Conservation (phyloP, 495 filamentous ascomycete genomes). For the Podospora conica region DNA sequence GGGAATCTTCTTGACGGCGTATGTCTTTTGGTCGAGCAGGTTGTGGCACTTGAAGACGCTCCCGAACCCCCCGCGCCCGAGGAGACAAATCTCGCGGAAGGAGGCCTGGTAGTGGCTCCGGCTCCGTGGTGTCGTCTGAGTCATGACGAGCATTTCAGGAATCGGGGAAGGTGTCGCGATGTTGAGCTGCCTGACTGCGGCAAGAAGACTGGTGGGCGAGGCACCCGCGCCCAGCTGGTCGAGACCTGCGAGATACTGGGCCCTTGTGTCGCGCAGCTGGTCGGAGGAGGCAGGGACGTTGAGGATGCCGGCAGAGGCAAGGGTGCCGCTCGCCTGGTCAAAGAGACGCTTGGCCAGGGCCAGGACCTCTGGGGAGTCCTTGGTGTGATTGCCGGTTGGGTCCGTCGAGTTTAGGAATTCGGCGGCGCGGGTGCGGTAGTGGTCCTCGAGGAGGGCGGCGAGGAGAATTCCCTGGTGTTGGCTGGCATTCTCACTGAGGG, state of each 20-base stretch:
- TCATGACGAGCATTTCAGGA: background rate
- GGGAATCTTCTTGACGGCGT: slow-evolving; percentile 9
- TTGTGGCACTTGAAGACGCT: slow-evolving; percentile 9
- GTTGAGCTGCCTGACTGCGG: slow-evolving; percentile 1
- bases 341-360: background rate
- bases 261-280: slow-evolving; percentile 3
- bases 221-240: slow-evolving; percentile 4
- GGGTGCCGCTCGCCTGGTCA: background rate
- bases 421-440: slow-evolving; percentile 6
- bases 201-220: background rate
- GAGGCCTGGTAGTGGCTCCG: slow-evolving; percentile 3
- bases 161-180: background rate
- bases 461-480: slow-evolving; percentile 6
- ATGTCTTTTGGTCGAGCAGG: slow-evolving; percentile 7
- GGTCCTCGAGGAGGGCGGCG: slow-evolving; percentile 2
- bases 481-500: background rate
- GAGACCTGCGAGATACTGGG: slow-evolving; percentile 6
- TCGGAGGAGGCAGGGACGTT: background rate
- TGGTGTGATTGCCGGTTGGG: background rate
- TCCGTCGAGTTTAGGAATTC: slow-evolving; percentile 3
- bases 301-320: background rate
- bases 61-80: slow-evolving; percentile 4
- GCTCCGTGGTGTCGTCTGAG: background rate
- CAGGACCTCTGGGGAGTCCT: slow-evolving; percentile 4
- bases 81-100: background rate